Evolutionary conservation across 2,329 filamentous ascomycete genomes (phyloP), one percentile per base, ranked within the genome.

Genomic region (Fusarium sp.): DNA sequence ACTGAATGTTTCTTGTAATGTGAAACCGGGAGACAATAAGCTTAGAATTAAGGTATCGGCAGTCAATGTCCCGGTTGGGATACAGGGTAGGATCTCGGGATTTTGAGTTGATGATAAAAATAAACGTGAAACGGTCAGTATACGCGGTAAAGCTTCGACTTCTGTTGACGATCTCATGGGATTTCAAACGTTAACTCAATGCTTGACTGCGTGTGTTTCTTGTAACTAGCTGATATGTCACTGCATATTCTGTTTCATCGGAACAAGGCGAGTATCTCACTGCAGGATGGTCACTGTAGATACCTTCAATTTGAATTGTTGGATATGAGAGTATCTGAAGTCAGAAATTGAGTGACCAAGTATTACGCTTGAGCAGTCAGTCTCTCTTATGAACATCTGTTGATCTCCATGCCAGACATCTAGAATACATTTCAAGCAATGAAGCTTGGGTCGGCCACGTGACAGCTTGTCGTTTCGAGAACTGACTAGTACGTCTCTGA

Each of bases 121-220:
- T 66, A 66, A 66, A 66, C 14, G 34, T 57, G 61, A 66, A 66
- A 66, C 63, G 28, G 17, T 42, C n/a, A 17, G 36, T 41, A 32
- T 24, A 34, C 39, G 24, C 20, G 15, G 22, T 6, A 24, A 61
- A 38, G 14, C 28, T n/a, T 22, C 17, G 24, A n/a, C 2, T 22
- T 22, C 9, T 56, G 15, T 20, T 11, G 26, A 30, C 34, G 34
- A 48, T 48, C 34, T n/a, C 17, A 15, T 30, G 17, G 9, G 2
- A 6, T 24, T 38, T n/a, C 15, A 47, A 62, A 48, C 36, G 11
- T 5, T 18, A n/a, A 36, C 26, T 41, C 13, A 34, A 55, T 39
- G 14, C 38, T 45, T 28, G 4, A 50, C 56, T 36, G n/a, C 4
- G 2, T 17, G 18, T 13, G 56, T 32, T 47, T 28, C 20, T 59